Conservation (phyloP, 257 asterid genomes). For the Fraxinus pennsylvanica region DNA sequence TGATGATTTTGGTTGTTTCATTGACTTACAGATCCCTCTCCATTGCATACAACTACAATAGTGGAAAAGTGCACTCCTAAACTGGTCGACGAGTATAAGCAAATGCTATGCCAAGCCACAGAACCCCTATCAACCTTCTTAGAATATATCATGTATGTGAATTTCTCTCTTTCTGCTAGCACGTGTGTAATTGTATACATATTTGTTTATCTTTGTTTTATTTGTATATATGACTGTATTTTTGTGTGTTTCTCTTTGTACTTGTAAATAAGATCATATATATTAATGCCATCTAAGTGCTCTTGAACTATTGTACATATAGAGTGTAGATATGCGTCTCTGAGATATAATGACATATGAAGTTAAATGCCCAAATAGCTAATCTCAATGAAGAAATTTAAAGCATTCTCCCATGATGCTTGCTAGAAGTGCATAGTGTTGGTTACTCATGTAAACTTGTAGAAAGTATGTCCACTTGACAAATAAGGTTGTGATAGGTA, state of each 20-base stretch:
- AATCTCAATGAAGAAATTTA: neutral
- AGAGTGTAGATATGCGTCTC: neutral
- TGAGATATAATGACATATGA: neutral
- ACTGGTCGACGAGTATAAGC: constrained; percentile 84
- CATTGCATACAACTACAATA: constrained; percentile 84
- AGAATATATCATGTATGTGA: constrained; percentile 72
- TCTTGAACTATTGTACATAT: neutral
- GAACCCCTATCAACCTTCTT: constrained; percentile 85
- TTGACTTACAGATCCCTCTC: constrained; percentile 78
- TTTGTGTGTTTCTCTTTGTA: neutral
- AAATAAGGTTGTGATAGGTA: neutral
- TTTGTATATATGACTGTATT: too few species aligned
- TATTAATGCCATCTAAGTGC: neutral
- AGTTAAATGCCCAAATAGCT: neutral
- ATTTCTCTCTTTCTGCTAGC: constrained; percentile 3
- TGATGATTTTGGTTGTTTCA: constrained; percentile 19
- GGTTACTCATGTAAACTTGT: too few species aligned
- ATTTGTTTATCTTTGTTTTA: neutral
- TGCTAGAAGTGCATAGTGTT: neutral
- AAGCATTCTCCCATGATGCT: neutral
- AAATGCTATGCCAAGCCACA: constrained; percentile 89
- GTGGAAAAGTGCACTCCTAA: constrained; percentile 96
- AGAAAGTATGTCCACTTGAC: neutral
- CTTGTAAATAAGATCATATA: neutral
- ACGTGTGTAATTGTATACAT: neutral